A percentile compares a stretch with the other conserved stretches of the same genome.
Conservation (phyloP, 2,329 filamentous ascomycete genomes). For the Paecilomyces sp. region DNA sequence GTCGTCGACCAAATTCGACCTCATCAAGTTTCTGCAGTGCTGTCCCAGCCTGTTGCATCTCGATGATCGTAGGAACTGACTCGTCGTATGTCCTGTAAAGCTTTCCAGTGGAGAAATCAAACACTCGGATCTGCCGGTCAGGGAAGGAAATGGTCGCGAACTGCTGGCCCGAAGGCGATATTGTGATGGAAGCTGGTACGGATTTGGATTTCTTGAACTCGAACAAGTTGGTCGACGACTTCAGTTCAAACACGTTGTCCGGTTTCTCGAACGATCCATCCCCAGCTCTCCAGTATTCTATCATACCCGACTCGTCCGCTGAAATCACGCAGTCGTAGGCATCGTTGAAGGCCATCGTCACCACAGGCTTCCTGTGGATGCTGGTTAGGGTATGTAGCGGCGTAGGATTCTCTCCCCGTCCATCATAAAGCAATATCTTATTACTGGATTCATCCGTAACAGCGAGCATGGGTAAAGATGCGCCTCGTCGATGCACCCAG, state of each 20-base stretch:
- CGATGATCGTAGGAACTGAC: conserved; percentile 77
- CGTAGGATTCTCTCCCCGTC: conserved; percentile 69
- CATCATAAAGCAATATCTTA: conserved; percentile 78
- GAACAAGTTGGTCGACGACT: conserved; percentile 89
- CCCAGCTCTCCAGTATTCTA: conserved; percentile 86
- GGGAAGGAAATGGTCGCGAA: conserved; percentile 89
- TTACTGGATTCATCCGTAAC: conserved; percentile 69
- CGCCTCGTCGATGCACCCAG: conserved; percentile 83
- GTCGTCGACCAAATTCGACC: conserved; percentile 81
- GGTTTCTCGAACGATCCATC: conserved; percentile 80
- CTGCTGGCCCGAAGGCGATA: conserved; percentile 78
- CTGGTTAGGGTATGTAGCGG: conserved; percentile 71
- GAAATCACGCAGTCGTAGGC: conserved; percentile 85
- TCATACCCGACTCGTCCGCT: conserved; percentile 81
- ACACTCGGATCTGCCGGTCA: conserved; percentile 85
- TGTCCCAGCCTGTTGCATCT: conserved; percentile 94
- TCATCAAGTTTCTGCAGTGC: conserved; percentile 74
- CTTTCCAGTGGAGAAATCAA: conserved; percentile 85
- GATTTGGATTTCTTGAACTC: conserved; percentile 96
- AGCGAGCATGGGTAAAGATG: conserved; percentile 79
- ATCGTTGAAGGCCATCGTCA: conserved; percentile 84
- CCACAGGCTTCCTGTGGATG: conserved; percentile 75
- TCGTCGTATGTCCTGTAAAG: conserved; percentile 92
- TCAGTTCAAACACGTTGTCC: conserved; percentile 82
- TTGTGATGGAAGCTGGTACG: conserved; percentile 68